Percentiles rank a stretch among this genome's conserved stretches.
Evolutionary conservation across 2,329 filamentous ascomycete species (phyloP).

Genomic region (Biscogniauxia marginata): DNA sequence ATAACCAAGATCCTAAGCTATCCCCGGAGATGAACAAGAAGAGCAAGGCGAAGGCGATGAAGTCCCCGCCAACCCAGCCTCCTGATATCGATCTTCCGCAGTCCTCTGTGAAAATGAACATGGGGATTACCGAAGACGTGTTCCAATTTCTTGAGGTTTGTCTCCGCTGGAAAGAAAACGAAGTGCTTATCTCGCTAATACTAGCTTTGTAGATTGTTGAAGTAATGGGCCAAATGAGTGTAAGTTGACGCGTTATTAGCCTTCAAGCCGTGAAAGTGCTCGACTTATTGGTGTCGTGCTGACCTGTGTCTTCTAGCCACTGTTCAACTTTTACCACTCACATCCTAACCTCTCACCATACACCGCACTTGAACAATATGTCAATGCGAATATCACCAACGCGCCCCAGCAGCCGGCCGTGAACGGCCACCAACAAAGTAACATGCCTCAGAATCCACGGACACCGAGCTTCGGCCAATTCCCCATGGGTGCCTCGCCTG

Average conservation of each 20-base stretch:
- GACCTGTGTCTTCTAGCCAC: constrained; percentile 35
- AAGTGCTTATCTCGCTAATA: constrained; percentile 22
- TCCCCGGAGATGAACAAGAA: constrained; percentile 70
- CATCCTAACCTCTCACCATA: constrained; percentile 57
- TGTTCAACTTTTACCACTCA: constrained; percentile 57
- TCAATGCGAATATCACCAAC: constrained; percentile 45
- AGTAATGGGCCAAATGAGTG: constrained; percentile 65
- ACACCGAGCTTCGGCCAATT: constrained; percentile 59
- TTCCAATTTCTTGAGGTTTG: constrained; percentile 64
- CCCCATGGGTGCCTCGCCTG: constrained; percentile 58
- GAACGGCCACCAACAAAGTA: constrained; percentile 47
- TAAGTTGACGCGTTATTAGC: constrained; percentile 17
- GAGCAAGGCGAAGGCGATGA: constrained; percentile 56
- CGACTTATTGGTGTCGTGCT: too few relatives aligned
- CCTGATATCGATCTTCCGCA: constrained; percentile 62
- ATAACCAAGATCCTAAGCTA: constrained; percentile 54
- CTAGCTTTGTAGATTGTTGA: constrained; percentile 53
- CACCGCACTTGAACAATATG: constrained; percentile 59
- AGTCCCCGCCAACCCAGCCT: constrained; percentile 57
- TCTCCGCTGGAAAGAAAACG: not conserved
- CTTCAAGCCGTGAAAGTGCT: not conserved
- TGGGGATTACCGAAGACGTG: constrained; percentile 60
- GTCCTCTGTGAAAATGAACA: constrained; percentile 53
- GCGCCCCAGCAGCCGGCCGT: constrained; percentile 34
- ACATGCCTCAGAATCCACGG: constrained; percentile 46